These are phyloP conservation scores for Erysiphe pulchra DNA, from an alignment of 2,329 filamentous ascomycete genomes.

Conservation along the genomic window DNA sequence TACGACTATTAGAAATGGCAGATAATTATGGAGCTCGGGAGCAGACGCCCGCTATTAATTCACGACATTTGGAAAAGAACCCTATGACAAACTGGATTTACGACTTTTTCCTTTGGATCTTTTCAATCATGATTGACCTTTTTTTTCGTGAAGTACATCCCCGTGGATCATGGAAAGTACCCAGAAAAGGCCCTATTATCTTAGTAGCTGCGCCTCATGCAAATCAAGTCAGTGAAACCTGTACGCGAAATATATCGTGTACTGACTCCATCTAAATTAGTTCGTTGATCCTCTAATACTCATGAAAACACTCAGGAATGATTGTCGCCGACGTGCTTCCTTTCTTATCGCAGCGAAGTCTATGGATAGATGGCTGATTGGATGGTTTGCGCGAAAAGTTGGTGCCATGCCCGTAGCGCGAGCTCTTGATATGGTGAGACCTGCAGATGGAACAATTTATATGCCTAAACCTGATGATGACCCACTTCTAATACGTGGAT, in stretches of 20 bases:
- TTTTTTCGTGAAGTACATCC: conserved; percentile 98
- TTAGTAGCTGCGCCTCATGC: conserved; percentile 94
- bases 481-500: conserved; percentile 52
- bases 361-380: conserved; percentile 72
- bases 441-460: conserved; percentile 57
- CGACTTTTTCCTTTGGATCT: conserved; percentile 51
- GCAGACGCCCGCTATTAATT: conserved; percentile 2
- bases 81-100: conserved; percentile 53
- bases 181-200: conserved; percentile 65
- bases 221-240: conserved; percentile 49
- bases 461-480: conserved; percentile 70
- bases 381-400: conserved; percentile 58
- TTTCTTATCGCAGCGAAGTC: conserved; percentile 92
- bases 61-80: conserved; percentile 26
- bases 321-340: conserved; percentile 69
- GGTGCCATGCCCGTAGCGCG: conserved; percentile 84
- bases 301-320: conserved; percentile 64
- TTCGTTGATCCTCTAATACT: conserved; percentile 91
- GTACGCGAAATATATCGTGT: background rate
- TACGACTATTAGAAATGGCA: too few species aligned
- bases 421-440: conserved; percentile 68
- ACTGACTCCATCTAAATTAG: conserved; percentile 18
- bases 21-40: too few species aligned
- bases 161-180: conserved; percentile 83
- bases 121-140: conserved; percentile 68